phyloP scores from a whole-genome alignment of 805 yeast species.

The Starmerella kuoi region DNA sequence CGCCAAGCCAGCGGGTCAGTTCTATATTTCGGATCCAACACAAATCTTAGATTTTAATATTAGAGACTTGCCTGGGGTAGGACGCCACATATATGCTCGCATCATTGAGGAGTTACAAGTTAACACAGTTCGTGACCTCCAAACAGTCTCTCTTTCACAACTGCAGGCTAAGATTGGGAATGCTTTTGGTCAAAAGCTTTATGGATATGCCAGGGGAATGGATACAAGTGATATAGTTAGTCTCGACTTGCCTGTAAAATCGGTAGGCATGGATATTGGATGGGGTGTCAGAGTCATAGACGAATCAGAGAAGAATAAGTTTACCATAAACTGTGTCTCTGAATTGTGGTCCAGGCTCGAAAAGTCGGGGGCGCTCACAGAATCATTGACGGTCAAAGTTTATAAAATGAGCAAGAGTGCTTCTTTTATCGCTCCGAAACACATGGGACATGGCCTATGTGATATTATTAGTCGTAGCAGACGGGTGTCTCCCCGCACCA shows the following conservation, averaged over 20 bases:
- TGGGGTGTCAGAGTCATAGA: constrained; percentile 75
- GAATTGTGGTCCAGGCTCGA: constrained; percentile 49
- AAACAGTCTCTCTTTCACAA: constrained; percentile 26
- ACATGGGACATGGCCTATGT: constrained; percentile 74
- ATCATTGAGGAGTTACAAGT: constrained; percentile 30
- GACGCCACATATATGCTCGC: constrained; percentile 34
- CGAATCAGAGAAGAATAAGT: constrained; percentile 49
- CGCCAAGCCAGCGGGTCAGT: constrained; percentile 73
- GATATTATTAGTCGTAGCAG: constrained; percentile 49
- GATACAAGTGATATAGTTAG: constrained; percentile 43
- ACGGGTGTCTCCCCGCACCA: constrained; percentile 43
- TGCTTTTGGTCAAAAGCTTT: constrained; percentile 57
- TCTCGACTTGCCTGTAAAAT: constrained; percentile 42
- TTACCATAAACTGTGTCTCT: constrained; percentile 43
- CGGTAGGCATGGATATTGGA: constrained; percentile 77
- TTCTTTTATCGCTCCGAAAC: constrained; percentile 65
- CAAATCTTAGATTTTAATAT: constrained; percentile 22
- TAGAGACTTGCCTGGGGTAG: constrained; percentile 35
- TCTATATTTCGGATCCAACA: constrained; percentile 28
- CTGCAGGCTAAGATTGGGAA: constrained; percentile 47
- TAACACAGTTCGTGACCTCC: constrained; percentile 34
- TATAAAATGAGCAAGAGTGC: constrained; percentile 54
- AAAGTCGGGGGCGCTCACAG: constrained; percentile 31
- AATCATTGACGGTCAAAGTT: constrained; percentile 42
- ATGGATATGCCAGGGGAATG: constrained; percentile 48